Evolutionary conservation across 306 rosid genomes (phyloP), one percentile per base, ranked within the genome.

Genomic region (Trifolium pratense): DNA sequence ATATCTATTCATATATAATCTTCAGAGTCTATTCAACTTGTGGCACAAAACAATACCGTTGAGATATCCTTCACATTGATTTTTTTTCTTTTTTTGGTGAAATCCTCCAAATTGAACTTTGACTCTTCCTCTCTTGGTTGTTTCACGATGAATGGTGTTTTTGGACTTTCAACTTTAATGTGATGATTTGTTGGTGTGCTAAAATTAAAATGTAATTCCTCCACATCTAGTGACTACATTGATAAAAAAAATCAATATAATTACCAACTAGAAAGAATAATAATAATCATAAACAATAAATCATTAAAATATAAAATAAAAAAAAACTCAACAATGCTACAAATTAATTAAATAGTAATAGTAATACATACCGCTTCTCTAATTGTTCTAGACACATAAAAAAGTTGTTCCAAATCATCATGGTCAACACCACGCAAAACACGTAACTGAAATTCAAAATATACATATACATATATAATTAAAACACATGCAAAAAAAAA

Each of bases 361-460:
- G 17, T 3, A 2, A 6, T 0, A 78, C 85, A 66, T 52, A 92
- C 98, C 7, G 89, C 95, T 81, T 87, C 90, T 61, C 80, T 81
- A 32, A 90, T 77, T 1, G 74, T 7, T 76, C 80, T 93, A 0
- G 98, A 90, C 5, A 93, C 91, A 17, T 57, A 86, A 73, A 78
- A 60, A 49, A 93, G 97, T 78, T 87, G 87, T 45, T 82, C 64
- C 77, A 93, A 73, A 80, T 93, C 98, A 16, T 87, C 86, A 71
- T 93, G 98, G 1, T 90, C 86, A 6, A 90, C 97, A 17, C 93
- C 83, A 40, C 91, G 83, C 31, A 90, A 39, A 23, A 93, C 72
- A 75, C 72, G 75, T 14, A 93, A 39, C 98, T 93, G 80, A 55
- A 34, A 77, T 42, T 75, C 64, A 66, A 18, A 72, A 68, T 16